These are phyloP conservation scores for Ophiostoma novo-ulmi DNA, from an alignment of 2,329 filamentous ascomycete species.

Conservation along the genomic window DNA sequence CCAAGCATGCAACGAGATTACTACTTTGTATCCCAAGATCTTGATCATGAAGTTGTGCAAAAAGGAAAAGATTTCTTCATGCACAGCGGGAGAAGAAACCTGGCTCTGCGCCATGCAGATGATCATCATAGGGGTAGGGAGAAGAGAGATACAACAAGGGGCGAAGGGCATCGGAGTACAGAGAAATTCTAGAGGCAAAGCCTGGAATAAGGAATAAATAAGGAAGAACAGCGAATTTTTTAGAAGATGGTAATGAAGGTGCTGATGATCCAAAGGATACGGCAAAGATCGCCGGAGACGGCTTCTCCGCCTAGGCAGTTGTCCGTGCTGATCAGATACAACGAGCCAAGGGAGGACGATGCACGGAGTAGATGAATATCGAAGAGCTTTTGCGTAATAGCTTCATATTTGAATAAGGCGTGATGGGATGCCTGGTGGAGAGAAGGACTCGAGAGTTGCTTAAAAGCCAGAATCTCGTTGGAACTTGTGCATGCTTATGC, in stretches of 20 bases:
- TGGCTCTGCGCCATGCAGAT: not conserved
- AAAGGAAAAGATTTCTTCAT: not conserved
- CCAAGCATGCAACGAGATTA: too few relatives aligned
- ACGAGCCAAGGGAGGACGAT: not conserved
- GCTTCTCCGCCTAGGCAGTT: not conserved
- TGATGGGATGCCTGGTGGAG: not conserved
- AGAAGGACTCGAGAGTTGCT: not conserved
- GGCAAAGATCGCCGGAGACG: conserved; percentile 2
- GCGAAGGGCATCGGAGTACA: not conserved
- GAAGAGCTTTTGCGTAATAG: not conserved
- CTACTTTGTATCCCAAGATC: too few relatives aligned
- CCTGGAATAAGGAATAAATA: too few relatives aligned
- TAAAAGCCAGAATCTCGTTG: too few relatives aligned
- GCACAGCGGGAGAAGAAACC: not conserved
- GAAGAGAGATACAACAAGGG: not conserved
- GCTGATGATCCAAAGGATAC: not conserved
- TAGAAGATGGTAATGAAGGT: too few relatives aligned
- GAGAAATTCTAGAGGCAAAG: too few relatives aligned
- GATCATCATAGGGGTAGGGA: conserved; percentile 1
- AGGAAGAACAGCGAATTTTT: too few relatives aligned
- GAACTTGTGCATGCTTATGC: not conserved
- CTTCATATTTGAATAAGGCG: not conserved
- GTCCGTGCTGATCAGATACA: not conserved
- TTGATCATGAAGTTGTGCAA: too few relatives aligned
- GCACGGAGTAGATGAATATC: not conserved